Conservation (phyloP, 768 basidiomycete genomes). For the Rhodotorula toruloides region DNA sequence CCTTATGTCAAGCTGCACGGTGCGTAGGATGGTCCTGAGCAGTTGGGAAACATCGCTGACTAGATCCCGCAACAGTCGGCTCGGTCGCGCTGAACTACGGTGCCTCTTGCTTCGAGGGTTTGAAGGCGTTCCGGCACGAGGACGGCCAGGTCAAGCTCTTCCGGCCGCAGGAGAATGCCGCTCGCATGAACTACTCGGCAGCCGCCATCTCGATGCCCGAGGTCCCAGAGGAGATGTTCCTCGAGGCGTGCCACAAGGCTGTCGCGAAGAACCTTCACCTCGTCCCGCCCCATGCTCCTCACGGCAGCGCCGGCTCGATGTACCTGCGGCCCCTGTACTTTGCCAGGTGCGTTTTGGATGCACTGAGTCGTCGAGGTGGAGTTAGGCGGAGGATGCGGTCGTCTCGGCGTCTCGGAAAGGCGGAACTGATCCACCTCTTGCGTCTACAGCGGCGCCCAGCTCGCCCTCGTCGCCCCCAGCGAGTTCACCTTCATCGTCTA, state of each 20-base stretch:
- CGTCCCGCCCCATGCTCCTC: conserved; percentile 38
- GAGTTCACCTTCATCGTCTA: conserved; percentile 41
- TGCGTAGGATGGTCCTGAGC: conserved; percentile 30
- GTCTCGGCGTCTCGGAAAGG: no score
- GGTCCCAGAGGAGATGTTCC: conserved; percentile 38
- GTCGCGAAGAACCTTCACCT: conserved; percentile 41
- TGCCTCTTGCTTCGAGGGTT: conserved; percentile 1
- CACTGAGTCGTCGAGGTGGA: no score
- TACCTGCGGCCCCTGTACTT: conserved; percentile 32
- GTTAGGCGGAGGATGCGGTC: no score
- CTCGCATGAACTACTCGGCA: conserved; percentile 26
- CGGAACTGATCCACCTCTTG: no score
- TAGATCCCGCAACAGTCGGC: background rate
- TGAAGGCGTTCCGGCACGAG: conserved; percentile 41
- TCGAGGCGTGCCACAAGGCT: conserved; percentile 34
- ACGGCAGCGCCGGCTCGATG: conserved; percentile 32
- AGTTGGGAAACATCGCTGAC: conserved; percentile 10
- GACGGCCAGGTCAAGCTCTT: conserved; percentile 42
- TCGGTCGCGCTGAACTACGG: conserved; percentile 15
- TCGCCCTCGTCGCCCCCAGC: conserved; percentile 32
- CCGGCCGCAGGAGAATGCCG: conserved; percentile 41
- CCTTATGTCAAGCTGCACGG: conserved; percentile 37
- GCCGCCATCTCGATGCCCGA: conserved; percentile 40
- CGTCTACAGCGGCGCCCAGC: conserved; percentile 26
- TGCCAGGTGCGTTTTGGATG: no score